Evolutionary conservation across 1,139 yeast genomes (phyloP).

Genomic region (Blastobotrys indianensis): DNA sequence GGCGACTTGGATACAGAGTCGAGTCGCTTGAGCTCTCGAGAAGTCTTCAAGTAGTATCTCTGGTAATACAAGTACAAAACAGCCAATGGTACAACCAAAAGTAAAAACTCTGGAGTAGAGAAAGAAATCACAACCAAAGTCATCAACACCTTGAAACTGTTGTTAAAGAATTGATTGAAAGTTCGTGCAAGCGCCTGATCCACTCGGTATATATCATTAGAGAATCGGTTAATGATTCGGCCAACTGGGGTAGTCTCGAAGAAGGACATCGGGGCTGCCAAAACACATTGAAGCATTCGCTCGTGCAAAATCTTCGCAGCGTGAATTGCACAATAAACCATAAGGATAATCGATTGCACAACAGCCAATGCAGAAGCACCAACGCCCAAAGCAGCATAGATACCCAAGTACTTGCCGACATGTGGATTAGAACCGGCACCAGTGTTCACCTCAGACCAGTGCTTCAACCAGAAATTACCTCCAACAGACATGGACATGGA

Average conservation of each 20-base stretch:
- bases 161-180: slow-evolving; percentile 73
- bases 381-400: slow-evolving; percentile 72
- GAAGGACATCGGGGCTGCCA: slow-evolving; percentile 94
- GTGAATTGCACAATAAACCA: slow-evolving; percentile 79
- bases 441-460: slow-evolving; percentile 92
- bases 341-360: slow-evolving; percentile 62
- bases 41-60: slow-evolving; percentile 80
- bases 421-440: slow-evolving; percentile 64
- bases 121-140: slow-evolving; percentile 76
- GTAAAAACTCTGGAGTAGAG: slow-evolving; percentile 82
- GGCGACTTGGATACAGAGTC: slow-evolving; percentile 94
- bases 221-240: slow-evolving; percentile 85
- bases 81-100: slow-evolving; percentile 65
- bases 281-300: slow-evolving; percentile 69
- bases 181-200: slow-evolving; percentile 85
- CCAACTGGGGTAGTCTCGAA: slow-evolving; percentile 98
- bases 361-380: slow-evolving; percentile 57
- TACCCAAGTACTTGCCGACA: slow-evolving; percentile 61
- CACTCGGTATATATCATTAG: slow-evolving; percentile 87
- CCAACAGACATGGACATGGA: slow-evolving; percentile 58
- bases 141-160: slow-evolving; percentile 67
- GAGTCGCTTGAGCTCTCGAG: slow-evolving; percentile 84
- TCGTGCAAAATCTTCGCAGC: slow-evolving; percentile 78
- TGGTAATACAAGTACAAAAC: slow-evolving; percentile 77
- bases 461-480: slow-evolving; percentile 87